Conservation (phyloP, 2,329 filamentous ascomycete species). For the Orbilia brochopaga region DNA sequence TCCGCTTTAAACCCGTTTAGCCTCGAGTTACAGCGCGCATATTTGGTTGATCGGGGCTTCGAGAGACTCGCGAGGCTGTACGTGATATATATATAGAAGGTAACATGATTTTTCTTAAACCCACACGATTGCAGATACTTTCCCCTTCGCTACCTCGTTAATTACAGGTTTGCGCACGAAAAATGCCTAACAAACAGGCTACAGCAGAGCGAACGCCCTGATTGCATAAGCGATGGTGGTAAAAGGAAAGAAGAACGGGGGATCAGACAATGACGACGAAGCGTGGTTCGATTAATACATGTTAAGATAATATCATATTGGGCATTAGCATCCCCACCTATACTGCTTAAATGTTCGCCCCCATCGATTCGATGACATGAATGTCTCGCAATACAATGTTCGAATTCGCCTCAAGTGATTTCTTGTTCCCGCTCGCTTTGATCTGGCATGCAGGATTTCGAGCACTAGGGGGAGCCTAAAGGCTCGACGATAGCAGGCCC, state of each 20-base stretch:
- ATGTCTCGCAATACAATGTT: conserved; percentile 3
- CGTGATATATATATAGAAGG: background rate
- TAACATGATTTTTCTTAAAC: background rate
- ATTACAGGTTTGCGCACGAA: background rate
- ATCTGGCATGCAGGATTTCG: background rate
- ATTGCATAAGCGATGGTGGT: conserved; percentile 47
- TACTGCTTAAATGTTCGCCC: conserved; percentile 44
- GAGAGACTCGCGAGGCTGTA: too few species aligned
- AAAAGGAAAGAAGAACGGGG: conserved; percentile 33
- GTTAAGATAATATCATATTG: conserved; percentile 47
- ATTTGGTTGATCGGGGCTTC: too few species aligned
- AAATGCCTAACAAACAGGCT: background rate
- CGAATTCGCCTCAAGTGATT: background rate
- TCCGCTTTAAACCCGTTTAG: conserved; percentile 5
- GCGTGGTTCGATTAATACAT: conserved; percentile 41
- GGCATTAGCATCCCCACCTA: conserved; percentile 43
- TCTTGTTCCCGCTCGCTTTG: background rate
- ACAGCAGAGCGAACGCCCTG: conserved; percentile 8
- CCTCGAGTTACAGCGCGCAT: background rate
- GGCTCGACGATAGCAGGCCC: background rate
- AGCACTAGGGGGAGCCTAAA: background rate
- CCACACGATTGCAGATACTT: conserved; percentile 4
- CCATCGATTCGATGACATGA: conserved; percentile 13
- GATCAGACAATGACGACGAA: conserved; percentile 28
- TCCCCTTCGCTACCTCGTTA: background rate